Percentiles rank a stretch among this genome's conserved stretches.
These are phyloP conservation scores for Primulina huaijiensis DNA, from an alignment of 257 asterid genomes.

Conservation along the genomic window DNA sequence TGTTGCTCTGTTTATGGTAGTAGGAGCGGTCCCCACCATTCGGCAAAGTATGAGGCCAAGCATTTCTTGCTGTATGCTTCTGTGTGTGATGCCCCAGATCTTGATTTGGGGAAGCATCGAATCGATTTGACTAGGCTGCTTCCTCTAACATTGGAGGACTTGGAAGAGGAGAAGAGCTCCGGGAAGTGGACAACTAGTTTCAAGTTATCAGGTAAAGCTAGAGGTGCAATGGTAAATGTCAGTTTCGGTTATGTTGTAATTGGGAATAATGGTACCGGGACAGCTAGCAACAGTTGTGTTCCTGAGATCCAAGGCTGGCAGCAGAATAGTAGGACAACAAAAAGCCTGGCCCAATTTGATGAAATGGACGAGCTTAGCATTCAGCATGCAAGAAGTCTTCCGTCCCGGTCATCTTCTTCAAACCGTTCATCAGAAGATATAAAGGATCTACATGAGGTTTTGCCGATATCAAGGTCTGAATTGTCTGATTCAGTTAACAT, in stretches of 20 bases:
- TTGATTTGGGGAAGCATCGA: conserved; percentile 87
- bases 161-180: conserved; percentile 78
- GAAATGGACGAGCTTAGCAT: conserved; percentile 33
- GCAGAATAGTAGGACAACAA: conserved; percentile 36
- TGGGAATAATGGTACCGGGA: conserved; percentile 38
- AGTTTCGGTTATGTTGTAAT: conserved; percentile 67
- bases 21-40: conserved; percentile 76
- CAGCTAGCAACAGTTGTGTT: conserved; percentile 29
- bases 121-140: conserved; percentile 87
- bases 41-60: conserved; percentile 83
- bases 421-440: conserved; percentile 47
- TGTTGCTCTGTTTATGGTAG: conserved; percentile 72
- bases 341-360: conserved; percentile 31
- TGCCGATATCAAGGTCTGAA: conserved; percentile 49
- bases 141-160: conserved; percentile 84
- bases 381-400: conserved; percentile 59
- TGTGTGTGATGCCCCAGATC: conserved; percentile 62
- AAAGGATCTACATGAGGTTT: conserved; percentile 84
- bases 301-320: conserved; percentile 30
- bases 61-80: conserved; percentile 76
- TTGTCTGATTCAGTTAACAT: conserved; percentile 60
- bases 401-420: conserved; percentile 44
- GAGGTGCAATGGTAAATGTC: conserved; percentile 72
- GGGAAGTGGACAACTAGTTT: conserved; percentile 98
- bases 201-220: conserved; percentile 76